A percentile compares a stretch with the other conserved stretches of the same genome.
phyloP scores from a whole-genome alignment of 2,329 filamentous ascomycete genomes.

The Mycosphaerelloides madeirae region DNA sequence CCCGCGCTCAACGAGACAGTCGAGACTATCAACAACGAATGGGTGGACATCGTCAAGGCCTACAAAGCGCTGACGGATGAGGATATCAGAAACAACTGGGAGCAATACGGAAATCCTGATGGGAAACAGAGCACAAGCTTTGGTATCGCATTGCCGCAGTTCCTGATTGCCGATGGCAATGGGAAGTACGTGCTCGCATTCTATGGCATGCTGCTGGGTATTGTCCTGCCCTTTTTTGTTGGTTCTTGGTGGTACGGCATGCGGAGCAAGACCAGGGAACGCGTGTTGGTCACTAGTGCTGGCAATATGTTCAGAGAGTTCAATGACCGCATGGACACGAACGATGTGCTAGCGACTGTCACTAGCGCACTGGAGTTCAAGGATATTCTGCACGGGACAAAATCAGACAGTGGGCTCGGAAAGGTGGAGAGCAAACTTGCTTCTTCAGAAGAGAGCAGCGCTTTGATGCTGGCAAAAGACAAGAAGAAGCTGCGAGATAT shows the following conservation, averaged over 20 bases:
- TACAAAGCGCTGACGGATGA: slow-evolving; percentile 98
- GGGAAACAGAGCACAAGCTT: slow-evolving; percentile 98
- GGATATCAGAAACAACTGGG: slow-evolving; percentile 93
- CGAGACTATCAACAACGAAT: slow-evolving; percentile 78
- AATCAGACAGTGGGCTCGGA: slow-evolving; percentile 72
- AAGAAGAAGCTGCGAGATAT: slow-evolving; percentile 71
- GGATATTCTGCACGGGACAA: slow-evolving; percentile 67
- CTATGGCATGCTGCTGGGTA: slow-evolving; percentile 82
- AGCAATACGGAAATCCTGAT: slow-evolving; percentile 92
- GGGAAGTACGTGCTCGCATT: slow-evolving; percentile 91
- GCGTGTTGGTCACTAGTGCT: slow-evolving; percentile 85
- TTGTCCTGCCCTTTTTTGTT: slow-evolving; percentile 86
- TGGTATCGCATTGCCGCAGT: slow-evolving; percentile 88
- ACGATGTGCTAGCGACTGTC: slow-evolving; percentile 72
- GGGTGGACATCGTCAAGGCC: slow-evolving; percentile 93
- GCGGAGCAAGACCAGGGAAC: slow-evolving; percentile 87
- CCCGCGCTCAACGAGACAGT: slow-evolving; percentile 81
- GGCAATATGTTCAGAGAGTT: slow-evolving; percentile 94
- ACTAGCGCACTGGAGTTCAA: slow-evolving; percentile 85
- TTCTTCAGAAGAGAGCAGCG: slow-evolving; percentile 49
- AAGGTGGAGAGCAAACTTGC: slow-evolving; percentile 78
- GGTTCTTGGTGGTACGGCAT: slow-evolving; percentile 99
- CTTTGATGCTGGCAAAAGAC: slow-evolving; percentile 67
- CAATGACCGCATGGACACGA: slow-evolving; percentile 74
- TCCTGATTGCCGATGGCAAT: slow-evolving; percentile 87